Evolutionary conservation across 805 yeast genomes (phyloP).

Genomic region (Schwanniomyces sp.): DNA sequence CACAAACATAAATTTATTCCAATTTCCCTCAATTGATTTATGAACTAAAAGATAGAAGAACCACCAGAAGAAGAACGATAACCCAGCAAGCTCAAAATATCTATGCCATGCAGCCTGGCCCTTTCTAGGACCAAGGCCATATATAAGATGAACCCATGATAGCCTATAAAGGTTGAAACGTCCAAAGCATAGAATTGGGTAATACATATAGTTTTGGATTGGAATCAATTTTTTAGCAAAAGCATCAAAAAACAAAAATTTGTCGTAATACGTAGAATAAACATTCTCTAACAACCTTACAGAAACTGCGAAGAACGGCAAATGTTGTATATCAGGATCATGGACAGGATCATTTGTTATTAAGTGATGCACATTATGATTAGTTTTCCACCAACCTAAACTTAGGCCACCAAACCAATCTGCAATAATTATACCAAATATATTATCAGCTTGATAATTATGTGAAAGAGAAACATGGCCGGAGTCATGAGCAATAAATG

Average conservation of each 20-base stretch:
- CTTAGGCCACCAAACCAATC: conserved; percentile 86
- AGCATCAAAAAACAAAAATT: conserved; percentile 63
- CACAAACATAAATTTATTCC: conserved; percentile 58
- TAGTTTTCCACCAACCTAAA: conserved; percentile 93
- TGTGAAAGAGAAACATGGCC: conserved; percentile 86
- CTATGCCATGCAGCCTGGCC: conserved; percentile 89
- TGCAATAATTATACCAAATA: conserved; percentile 72
- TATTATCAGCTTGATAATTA: conserved; percentile 70
- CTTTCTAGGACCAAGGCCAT: conserved; percentile 75
- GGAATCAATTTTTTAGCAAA: conserved; percentile 59
- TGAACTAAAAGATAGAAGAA: conserved; percentile 65
- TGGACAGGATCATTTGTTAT: conserved; percentile 92
- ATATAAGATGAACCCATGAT: conserved; percentile 73
- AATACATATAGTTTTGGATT: conserved; percentile 68
- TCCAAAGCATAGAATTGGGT: conserved; percentile 79
- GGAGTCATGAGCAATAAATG: conserved; percentile 87
- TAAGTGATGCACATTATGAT: conserved; percentile 90
- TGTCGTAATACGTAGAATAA: conserved; percentile 79
- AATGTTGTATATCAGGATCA: conserved; percentile 92
- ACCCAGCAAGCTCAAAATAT: conserved; percentile 72
- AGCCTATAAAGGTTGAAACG: conserved; percentile 81
- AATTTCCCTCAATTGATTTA: conserved; percentile 50
- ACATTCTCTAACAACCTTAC: conserved; percentile 65
- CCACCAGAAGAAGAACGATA: conserved; percentile 75
- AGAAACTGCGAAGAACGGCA: conserved; percentile 88